Percentiles rank a stretch among this genome's conserved stretches.
These are phyloP conservation scores for Tympanopsis confertula DNA, from an alignment of 2,329 filamentous ascomycete species.

Conservation along the genomic window DNA sequence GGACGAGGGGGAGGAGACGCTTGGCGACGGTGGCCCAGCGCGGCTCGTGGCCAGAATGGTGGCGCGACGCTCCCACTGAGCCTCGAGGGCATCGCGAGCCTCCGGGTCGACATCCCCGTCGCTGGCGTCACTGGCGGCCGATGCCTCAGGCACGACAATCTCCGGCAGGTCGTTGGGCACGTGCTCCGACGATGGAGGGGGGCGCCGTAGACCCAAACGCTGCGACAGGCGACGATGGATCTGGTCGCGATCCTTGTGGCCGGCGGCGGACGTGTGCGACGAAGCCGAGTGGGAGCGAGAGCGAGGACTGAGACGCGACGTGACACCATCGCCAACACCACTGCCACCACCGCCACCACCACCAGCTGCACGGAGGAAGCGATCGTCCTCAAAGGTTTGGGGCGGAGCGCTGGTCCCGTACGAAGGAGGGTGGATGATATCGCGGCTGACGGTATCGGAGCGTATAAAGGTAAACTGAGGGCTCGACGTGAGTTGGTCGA, in stretches of 20 bases:
- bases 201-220: conserved; percentile 54
- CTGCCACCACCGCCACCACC: conserved; percentile 12
- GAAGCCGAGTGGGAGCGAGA: conserved; percentile 36
- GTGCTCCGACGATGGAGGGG: conserved; percentile 52
- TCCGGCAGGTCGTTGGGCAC: conserved; percentile 72
- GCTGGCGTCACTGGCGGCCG: conserved; percentile 25
- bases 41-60: conserved; percentile 70
- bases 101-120: conserved; percentile 34
- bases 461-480: conserved; percentile 76
- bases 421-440: conserved; percentile 62
- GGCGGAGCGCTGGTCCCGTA: conserved; percentile 5
- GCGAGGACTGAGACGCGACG: conserved; percentile 22
- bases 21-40: conserved; percentile 23
- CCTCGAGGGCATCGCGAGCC: conserved; percentile 38
- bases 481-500: conserved; percentile 21
- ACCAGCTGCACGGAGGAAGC: conserved; percentile 10
- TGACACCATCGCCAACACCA: conserved; percentile 14
- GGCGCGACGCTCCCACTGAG: conserved; percentile 83
- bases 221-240: conserved; percentile 45
- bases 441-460: conserved; percentile 69
- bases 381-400: conserved; percentile 9
- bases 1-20: conserved; percentile 6
- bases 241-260: conserved; percentile 15
- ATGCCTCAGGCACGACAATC: conserved; percentile 34
- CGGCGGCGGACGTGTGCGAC: conserved; percentile 21